Base-by-base conservation (phyloP, 768 basidiomycete species). In the Coprinellus aureogranulatus region DNA sequence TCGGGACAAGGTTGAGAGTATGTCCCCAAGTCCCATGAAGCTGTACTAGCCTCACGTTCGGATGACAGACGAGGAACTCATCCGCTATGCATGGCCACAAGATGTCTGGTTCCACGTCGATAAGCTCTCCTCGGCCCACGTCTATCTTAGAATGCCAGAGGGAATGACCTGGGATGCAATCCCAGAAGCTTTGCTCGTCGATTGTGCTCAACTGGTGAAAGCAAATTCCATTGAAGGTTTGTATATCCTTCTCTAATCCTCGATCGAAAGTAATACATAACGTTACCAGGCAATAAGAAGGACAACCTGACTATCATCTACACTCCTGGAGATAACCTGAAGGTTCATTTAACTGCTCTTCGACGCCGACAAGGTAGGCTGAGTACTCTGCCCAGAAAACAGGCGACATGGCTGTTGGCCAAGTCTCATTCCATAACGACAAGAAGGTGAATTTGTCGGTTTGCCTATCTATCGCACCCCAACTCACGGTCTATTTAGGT, bases 101-200 rank as follows among this genome's bases (percentile, higher is more conserved):
- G 91, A 93, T 59, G 74, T 92, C 53, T 92, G 91, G 92, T 97
- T 98, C 62, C 97, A 98, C 71, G 97, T 99, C 60, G 97, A 98
- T 78, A 96, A 95, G 70, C 85, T 98, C 27, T 96, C 93, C 0
- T 97, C 94, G 2, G 94, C 95, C 1, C 94, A 98, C 70, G 95
- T 98, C 40, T 98, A 98, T 70, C 77, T 98, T n/a, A 88, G 95
- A 31, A 85, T 98, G 79, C 82, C 90, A 0, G 82, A 84, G 2
- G 77, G 74, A n/a, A 89, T 95, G 80, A 70, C 77, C 28, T 98
- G 94, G 92, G 94, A 98, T 5, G 71, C 75, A n/a, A 89, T 98
- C 37, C 94, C 97, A 0, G 80, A 87, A 54, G 75, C 81, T 1
- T 73, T 98, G 5, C 74, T 98, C 20, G 77, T 76, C 12, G 96